A percentile compares a stretch with the other conserved stretches of the same genome.
Conservation (phyloP, 1,284 basidiomycete species). For the Malassezia pachydermatis region DNA sequence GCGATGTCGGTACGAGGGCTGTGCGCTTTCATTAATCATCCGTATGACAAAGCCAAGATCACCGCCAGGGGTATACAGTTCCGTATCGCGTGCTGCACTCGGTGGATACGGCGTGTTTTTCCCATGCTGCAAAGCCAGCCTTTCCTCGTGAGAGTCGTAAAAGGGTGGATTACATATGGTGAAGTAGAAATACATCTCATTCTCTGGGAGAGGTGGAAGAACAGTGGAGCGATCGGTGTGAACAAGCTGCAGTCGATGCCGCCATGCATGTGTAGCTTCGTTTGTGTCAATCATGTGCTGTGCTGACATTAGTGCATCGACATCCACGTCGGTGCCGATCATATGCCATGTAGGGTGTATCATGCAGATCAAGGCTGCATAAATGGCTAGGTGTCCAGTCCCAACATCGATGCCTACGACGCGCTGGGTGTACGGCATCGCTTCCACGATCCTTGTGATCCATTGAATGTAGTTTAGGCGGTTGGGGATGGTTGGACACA, state of each 20-base stretch:
- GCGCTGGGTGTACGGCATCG: neutral
- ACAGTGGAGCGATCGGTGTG: slow-evolving; percentile 49
- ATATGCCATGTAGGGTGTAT: slow-evolving; percentile 11
- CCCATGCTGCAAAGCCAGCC: slow-evolving; percentile 39
- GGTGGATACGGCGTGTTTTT: slow-evolving; percentile 51
- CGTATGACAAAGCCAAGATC: slow-evolving; percentile 65
- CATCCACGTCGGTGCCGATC: slow-evolving; percentile 14
- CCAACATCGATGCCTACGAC: slow-evolving; percentile 55
- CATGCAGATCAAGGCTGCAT: slow-evolving; percentile 60
- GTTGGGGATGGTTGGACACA: slow-evolving; percentile 25
- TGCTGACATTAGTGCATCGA: slow-evolving; percentile 1
- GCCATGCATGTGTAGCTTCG: slow-evolving; percentile 50
- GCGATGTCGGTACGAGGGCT: slow-evolving; percentile 21
- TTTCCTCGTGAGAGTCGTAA: slow-evolving; percentile 63
- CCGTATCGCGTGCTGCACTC: slow-evolving; percentile 52
- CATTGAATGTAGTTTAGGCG: slow-evolving; percentile 20
- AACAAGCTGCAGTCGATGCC: slow-evolving; percentile 42
- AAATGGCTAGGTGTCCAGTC: slow-evolving; percentile 79
- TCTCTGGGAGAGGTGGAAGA: slow-evolving; percentile 56
- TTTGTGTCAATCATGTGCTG: slow-evolving; percentile 54
- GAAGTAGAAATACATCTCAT: slow-evolving; percentile 44
- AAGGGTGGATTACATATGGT: slow-evolving; percentile 94
- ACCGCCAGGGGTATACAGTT: slow-evolving; percentile 77
- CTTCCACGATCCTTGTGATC: slow-evolving; percentile 15
- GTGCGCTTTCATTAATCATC: slow-evolving; percentile 71